phyloP scores from a whole-genome alignment of 2,329 filamentous ascomycete species.

The Acrocalymma vagum region DNA sequence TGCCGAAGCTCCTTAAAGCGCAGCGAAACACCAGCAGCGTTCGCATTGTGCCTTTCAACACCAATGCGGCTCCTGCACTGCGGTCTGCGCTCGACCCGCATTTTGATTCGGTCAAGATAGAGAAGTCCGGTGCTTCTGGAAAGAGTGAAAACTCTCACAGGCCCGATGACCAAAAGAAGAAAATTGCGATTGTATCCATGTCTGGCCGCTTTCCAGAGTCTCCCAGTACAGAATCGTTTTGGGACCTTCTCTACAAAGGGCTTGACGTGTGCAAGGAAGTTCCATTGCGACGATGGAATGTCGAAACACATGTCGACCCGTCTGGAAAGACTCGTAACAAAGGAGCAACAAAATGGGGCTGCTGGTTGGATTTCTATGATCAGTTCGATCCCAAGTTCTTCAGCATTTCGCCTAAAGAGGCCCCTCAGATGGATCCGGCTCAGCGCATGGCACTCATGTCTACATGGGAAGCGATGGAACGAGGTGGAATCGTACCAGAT shows the following conservation, averaged over 20 bases:
- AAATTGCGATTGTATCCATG: constrained; percentile 10
- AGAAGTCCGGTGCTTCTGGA: constrained; percentile 7
- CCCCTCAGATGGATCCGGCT: constrained; percentile 35
- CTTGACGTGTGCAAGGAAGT: constrained; percentile 4
- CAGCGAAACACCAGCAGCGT: constrained; percentile 5
- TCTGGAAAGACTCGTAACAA: constrained; percentile 25
- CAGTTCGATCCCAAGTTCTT: constrained; percentile 39
- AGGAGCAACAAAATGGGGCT: constrained; percentile 24
- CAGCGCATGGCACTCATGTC: constrained; percentile 33
- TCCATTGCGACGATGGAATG: constrained; percentile 1
- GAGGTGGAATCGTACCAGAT: constrained; percentile 32
- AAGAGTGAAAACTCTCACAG: constrained; percentile 10
- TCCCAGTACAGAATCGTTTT: constrained; percentile 7
- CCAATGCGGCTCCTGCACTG: constrained; percentile 9
- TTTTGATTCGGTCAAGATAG: constrained; percentile 10
- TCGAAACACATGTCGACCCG: constrained; percentile 27
- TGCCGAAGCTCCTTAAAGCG: constrained; percentile 9
- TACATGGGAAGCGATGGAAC: constrained; percentile 38
- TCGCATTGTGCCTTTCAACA: constrained; percentile 10
- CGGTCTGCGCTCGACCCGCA: constrained; percentile 7
- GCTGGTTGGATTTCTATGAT: constrained; percentile 32
- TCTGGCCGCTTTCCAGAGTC: constrained; percentile 8
- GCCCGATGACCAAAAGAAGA: constrained; percentile 5
- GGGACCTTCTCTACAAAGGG: constrained; percentile 7
- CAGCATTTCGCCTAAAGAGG: constrained; percentile 39